phyloP scores from a whole-genome alignment of 805 yeast species.

The Teunomyces cretensis region DNA sequence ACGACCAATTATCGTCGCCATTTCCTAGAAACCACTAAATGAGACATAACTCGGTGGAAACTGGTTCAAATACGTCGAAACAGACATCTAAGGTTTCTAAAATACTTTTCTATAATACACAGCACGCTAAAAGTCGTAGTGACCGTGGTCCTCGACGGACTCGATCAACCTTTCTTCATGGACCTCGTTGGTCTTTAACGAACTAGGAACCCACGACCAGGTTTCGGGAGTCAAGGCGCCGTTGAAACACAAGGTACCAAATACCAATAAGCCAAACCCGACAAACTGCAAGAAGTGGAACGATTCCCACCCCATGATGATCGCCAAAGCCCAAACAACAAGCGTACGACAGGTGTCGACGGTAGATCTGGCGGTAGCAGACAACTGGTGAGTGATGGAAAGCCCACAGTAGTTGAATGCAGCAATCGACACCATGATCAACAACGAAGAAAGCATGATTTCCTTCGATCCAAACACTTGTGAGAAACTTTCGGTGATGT shows the following conservation, averaged over 20 bases:
- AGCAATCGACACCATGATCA: conserved; percentile 72
- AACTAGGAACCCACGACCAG: conserved; percentile 47
- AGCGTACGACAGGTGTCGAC: conserved; percentile 76
- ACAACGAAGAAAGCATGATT: conserved; percentile 54
- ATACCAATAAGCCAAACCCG: conserved; percentile 64
- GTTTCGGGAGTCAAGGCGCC: conserved; percentile 59
- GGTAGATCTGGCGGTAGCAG: conserved; percentile 79
- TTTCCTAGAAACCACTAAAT: too few relatives aligned
- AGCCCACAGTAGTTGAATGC: conserved; percentile 73
- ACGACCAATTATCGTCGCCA: too few relatives aligned
- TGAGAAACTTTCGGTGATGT: conserved; percentile 48
- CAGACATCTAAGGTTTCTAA: too few relatives aligned
- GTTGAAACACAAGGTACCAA: conserved; percentile 74
- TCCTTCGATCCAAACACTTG: conserved; percentile 45
- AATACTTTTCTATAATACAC: neutral
- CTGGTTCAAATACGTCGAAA: too few relatives aligned
- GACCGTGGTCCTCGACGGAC: conserved; percentile 1
- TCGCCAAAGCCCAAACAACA: conserved; percentile 72
- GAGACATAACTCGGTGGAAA: too few relatives aligned
- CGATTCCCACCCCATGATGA: conserved; percentile 71
- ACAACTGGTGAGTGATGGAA: conserved; percentile 59
- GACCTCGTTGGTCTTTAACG: conserved; percentile 29
- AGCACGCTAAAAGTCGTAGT: neutral
- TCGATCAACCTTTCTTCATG: neutral
- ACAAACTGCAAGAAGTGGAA: conserved; percentile 60